phyloP scores from a whole-genome alignment of 768 basidiomycete species.

The Floccularia luteovirens region DNA sequence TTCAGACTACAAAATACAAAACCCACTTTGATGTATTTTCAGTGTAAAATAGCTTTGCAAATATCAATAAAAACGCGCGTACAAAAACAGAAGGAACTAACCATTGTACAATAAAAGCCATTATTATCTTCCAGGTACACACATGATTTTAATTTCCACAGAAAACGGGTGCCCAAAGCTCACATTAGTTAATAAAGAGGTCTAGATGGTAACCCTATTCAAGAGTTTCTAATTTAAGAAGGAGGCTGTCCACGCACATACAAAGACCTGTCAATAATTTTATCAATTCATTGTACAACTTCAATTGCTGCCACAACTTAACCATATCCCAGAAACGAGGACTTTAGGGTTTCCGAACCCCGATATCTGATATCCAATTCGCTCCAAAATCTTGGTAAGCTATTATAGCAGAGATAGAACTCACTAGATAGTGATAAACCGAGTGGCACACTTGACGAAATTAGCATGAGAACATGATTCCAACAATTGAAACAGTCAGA shows the following conservation, averaged over 20 bases:
- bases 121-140: slow-evolving; percentile 21
- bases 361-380: slow-evolving; percentile 19
- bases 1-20: slow-evolving; percentile 7
- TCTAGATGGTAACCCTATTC: slow-evolving; percentile 11
- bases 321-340: slow-evolving; percentile 31
- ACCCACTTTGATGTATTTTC: slow-evolving; percentile 29
- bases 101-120: slow-evolving; percentile 36
- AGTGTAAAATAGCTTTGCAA: slow-evolving; percentile 28
- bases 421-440: slow-evolving; percentile 34
- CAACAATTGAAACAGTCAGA: background rate
- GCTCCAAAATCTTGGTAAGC: background rate
- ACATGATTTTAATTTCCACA: background rate
- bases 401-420: slow-evolving; percentile 1
- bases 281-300: no score
- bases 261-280: no score
- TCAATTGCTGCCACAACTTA: slow-evolving; percentile 6
- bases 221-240: no score
- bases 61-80: background rate
- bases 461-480: background rate
- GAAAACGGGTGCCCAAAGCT: slow-evolving; percentile 2
- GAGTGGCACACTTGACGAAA: slow-evolving; percentile 32
- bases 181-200: slow-evolving; percentile 31
- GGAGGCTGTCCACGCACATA: no score
- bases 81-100: slow-evolving; percentile 11
- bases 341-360: slow-evolving; percentile 22